Evolutionary conservation across 768 basidiomycete genomes (phyloP), one percentile per base, ranked within the genome.

Genomic region (Ramaria sp.): DNA sequence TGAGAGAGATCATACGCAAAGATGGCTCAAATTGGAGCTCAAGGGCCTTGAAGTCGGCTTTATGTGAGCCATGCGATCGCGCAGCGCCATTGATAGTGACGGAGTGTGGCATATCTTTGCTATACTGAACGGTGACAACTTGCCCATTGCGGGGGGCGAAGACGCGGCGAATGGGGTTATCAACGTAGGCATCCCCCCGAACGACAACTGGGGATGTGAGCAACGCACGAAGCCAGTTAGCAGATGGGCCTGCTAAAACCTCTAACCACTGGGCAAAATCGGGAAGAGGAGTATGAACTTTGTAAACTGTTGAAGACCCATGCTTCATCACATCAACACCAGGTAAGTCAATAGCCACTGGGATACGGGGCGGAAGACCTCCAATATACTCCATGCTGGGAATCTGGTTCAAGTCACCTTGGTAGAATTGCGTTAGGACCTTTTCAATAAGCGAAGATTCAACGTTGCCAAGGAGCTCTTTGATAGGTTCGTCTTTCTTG

Each of bases 401-500:
- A 49, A 98, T 77, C 50, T 77, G 76, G 55, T 73, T 77, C 61
- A 72, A 73, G 64, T 97, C 89, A 16, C 85, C 85, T 49, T 65
- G 75, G 64, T 98, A 98, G 57, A 77, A 81, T 54, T 79, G 77
- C 45, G 87, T 78, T 15, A 96, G 76, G 42, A 97, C 78, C 62
- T 83, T 88, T 62, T 82, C 67, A 52, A 88, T 80, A 53, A 99
- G 87, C 15, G 73, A 70, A 15, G 78, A 70, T 61, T 90, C 85
- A 69, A 98, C 85, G 69, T 85, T 86, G 50, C 90, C 93, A 48
- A 99, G 78, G 52, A 99, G 74, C 28, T 95, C 88, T 61, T 85
- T 88, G 67, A 98, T 85, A 6, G 96, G 93, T 68, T 95, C 91
- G 63, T 99, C 92, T 69, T 92, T 95, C 63, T 82, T 73, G 39